Base-by-base conservation (phyloP, 2,329 filamentous ascomycete genomes). In the Diaporthe caulivora region DNA sequence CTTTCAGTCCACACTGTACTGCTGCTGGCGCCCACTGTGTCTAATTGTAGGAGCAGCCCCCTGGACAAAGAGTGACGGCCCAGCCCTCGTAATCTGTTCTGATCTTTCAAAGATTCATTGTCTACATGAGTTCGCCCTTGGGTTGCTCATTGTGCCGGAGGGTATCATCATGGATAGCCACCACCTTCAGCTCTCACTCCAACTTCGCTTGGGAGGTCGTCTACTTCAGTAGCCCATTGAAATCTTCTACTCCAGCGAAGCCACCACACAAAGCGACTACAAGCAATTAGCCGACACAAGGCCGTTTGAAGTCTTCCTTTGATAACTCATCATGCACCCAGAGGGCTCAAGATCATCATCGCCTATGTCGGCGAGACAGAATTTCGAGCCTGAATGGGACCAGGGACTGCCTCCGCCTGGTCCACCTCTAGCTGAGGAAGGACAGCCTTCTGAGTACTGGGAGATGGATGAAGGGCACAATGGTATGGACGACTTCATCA, bases 61-160 rank as follows among this genome's bases (percentile, higher is more conserved):
- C 5, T 6, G 1, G 17, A 53, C 51, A 53, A 53, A 53, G 51
- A 5, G 29, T 24, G 13, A 18, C 24, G 51, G 51, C 24, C 29
- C 24, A 18, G 2, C 8, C 17, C 11, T n/a, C 13, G 15, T 29
- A 53, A 53, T 53, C 21, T 2, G 4, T 26, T 17, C 9, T 6
- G 10, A 26, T 17, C n/a, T 15, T 13, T 40, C 15, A 53, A 53
- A 29, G 0, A 10, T 53, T 18, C 51, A 53, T 53, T 53, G 51
- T 53, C 24, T 1, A 53, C 6, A 10, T 2, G 1, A 9, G 24
- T 53, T 17, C 0, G 13, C 26, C 15, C 15, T 53, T 53, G 24
- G 15, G 3, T 18, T 13, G 6, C 17, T 1, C 10, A 17, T 15
- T 11, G 0, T 10, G 15, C 2, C 1, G 9, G 17, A 15, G 24